Conservation (phyloP, 768 basidiomycete genomes). For the Clitopilus passeckerianus region DNA sequence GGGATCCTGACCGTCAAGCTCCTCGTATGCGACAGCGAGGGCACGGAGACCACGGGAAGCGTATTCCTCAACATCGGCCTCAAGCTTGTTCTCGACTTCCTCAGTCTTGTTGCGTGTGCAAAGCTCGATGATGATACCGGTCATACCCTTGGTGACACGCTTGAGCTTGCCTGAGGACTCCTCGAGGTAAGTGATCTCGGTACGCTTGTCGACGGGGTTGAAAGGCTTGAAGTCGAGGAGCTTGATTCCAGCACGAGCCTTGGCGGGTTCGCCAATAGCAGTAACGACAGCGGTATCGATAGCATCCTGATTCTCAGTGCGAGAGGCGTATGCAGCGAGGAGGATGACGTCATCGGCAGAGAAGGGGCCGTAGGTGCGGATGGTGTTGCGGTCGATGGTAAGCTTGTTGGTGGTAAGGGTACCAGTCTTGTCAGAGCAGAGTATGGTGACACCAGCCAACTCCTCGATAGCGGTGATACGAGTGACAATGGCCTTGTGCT, state of each 20-base stretch:
- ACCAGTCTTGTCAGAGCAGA: constrained; percentile 99
- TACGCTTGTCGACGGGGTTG: constrained; percentile 99
- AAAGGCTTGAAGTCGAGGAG: constrained; percentile 99
- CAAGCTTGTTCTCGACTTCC: constrained; percentile 85
- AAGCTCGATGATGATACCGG: constrained; percentile 95
- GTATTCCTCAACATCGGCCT: constrained; percentile 94
- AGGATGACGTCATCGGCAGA: constrained; percentile 88
- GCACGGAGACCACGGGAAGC: constrained; percentile 96
- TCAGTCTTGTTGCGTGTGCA: constrained; percentile 97
- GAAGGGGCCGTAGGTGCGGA: constrained; percentile 88
- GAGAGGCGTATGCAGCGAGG: constrained; percentile 92
- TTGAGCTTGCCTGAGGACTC: constrained; percentile 93
- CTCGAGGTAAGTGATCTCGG: constrained; percentile 96
- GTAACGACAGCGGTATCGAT: constrained; percentile 86
- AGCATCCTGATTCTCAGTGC: constrained; percentile 98
- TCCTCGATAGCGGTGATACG: constrained; percentile 99
- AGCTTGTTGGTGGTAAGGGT: constrained; percentile 99
- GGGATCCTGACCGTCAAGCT: constrained; percentile 75
- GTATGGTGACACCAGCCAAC: constrained; percentile 95
- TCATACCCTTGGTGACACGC: constrained; percentile 99
- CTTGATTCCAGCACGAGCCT: constrained; percentile 90
- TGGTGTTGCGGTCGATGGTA: constrained; percentile 90
- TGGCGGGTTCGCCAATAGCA: constrained; percentile 65
- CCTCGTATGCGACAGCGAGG: constrained; percentile 93
- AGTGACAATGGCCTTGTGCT: constrained; percentile 99